Percentiles rank a stretch among this genome's conserved stretches.
These are phyloP conservation scores for Malus hybrid DNA, from an alignment of 331 rosid species.

Conservation along the genomic window DNA sequence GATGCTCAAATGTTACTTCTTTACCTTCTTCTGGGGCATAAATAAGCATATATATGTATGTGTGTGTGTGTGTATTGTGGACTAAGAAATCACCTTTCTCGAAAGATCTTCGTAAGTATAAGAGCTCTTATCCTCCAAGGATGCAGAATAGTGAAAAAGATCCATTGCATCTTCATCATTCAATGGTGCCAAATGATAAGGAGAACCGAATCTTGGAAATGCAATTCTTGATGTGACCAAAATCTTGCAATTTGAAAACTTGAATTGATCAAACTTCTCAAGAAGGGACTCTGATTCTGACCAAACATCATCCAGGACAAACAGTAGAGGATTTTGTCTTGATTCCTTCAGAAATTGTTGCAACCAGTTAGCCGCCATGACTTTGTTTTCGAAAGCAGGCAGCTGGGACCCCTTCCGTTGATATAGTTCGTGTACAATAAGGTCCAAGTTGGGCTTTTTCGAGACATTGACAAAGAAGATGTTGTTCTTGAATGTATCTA, in stretches of 20 bases:
- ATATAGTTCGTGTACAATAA: slow-evolving; percentile 20
- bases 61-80: too few species aligned
- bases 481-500: slow-evolving; percentile 45
- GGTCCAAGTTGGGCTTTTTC: slow-evolving; percentile 30
- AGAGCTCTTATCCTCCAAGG: slow-evolving; percentile 8
- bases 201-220: slow-evolving; percentile 26
- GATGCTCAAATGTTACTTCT: not conserved
- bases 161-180: slow-evolving; percentile 14
- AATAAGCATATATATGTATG: not conserved
- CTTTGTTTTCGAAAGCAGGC: slow-evolving; percentile 25
- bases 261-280: slow-evolving; percentile 26
- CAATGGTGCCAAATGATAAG: slow-evolving; percentile 17
- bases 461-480: slow-evolving; percentile 45
- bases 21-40: not conserved
- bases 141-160: slow-evolving; percentile 37
- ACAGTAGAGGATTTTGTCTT: slow-evolving; percentile 24
- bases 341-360: slow-evolving; percentile 15
- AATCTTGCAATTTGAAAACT: slow-evolving; percentile 30
- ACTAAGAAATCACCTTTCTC: slow-evolving; percentile 21
- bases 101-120: slow-evolving; percentile 18
- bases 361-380: slow-evolving; percentile 24
- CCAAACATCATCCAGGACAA: slow-evolving; percentile 69
- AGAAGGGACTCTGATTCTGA: slow-evolving; percentile 33
- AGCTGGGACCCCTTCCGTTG: slow-evolving; percentile 12
- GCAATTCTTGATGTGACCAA: slow-evolving; percentile 59